phyloP scores from a whole-genome alignment of 495 filamentous ascomycete species.

The Baudoinia panamericana region DNA sequence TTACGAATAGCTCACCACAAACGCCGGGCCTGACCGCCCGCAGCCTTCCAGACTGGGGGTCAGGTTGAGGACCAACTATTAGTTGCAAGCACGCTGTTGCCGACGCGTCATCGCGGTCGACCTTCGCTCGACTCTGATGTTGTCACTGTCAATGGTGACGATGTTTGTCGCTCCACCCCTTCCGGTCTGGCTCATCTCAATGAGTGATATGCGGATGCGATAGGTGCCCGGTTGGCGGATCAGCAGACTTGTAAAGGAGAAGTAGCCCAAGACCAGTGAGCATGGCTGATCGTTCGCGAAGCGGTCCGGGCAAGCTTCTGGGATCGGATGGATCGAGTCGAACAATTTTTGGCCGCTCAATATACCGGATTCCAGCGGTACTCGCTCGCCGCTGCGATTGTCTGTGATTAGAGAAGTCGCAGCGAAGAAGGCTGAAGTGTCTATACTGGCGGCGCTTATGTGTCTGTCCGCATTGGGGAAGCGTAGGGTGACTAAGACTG shows the following conservation, averaged over 20 bases:
- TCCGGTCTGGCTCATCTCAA: constrained; percentile 19
- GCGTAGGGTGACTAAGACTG: constrained; percentile 12
- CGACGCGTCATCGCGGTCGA: constrained; percentile 5
- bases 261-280: constrained; percentile 23
- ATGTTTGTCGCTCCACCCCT: constrained; percentile 19
- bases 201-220: constrained; percentile 25
- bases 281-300: constrained; percentile 9
- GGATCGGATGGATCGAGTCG: constrained; percentile 16
- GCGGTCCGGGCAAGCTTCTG: constrained; percentile 1
- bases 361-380: constrained; percentile 11
- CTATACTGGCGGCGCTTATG: constrained; percentile 1
- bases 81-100: constrained; percentile 8
- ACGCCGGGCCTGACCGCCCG: too few relatives aligned
- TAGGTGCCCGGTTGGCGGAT: constrained; percentile 27
- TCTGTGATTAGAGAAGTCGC: constrained; percentile 13
- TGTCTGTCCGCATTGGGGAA: neutral
- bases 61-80: too few relatives aligned
- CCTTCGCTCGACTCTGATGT: constrained; percentile 23
- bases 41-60: too few relatives aligned
- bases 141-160: constrained; percentile 25
- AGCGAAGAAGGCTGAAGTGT: constrained; percentile 14
- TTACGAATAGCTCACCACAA: too few relatives aligned
- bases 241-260: constrained; percentile 24
- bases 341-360: constrained; percentile 15
- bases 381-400: constrained; percentile 10